Evolutionary conservation across 192 early-diverging fungal species (phyloP).

Genomic region (Backusella liffmaniae): DNA sequence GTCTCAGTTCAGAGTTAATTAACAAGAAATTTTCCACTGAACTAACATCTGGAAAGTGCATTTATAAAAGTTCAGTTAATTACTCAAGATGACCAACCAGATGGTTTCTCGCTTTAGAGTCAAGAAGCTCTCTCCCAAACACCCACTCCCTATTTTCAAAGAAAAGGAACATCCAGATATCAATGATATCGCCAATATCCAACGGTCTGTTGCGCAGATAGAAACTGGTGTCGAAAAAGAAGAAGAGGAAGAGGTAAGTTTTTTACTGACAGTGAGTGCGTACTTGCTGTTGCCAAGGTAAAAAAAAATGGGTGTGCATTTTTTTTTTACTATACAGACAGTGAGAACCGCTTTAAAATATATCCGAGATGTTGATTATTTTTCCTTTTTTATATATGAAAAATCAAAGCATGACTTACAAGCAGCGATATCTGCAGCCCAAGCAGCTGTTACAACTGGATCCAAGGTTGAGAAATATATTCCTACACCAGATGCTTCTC

Average conservation of each 20-base stretch:
- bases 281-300: conserved; percentile 1
- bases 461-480: conserved; percentile 69
- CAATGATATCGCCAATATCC: conserved; percentile 69
- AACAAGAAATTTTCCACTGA: neutral
- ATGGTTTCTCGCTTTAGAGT: conserved; percentile 62
- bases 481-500: conserved; percentile 91
- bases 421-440: conserved; percentile 82
- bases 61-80: neutral
- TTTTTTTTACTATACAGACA: conserved; percentile 7
- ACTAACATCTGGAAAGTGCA: conserved; percentile 5
- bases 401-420: conserved; percentile 81
- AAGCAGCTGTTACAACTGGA: conserved; percentile 60
- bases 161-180: conserved; percentile 83
- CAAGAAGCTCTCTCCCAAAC: conserved; percentile 89
- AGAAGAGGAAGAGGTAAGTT: conserved; percentile 81
- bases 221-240: conserved; percentile 98
- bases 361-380: conserved; percentile 15
- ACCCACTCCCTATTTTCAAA: conserved; percentile 77
- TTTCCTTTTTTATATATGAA: neutral
- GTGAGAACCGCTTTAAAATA: conserved; percentile 11
- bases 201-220: conserved; percentile 61
- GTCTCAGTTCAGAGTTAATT: neutral
- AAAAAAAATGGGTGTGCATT: neutral
- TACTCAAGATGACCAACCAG: conserved; percentile 27
- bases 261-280: neutral